These are phyloP conservation scores for Hypoxylon sp. DNA, from an alignment of 2,329 filamentous ascomycete genomes.

Conservation along the genomic window DNA sequence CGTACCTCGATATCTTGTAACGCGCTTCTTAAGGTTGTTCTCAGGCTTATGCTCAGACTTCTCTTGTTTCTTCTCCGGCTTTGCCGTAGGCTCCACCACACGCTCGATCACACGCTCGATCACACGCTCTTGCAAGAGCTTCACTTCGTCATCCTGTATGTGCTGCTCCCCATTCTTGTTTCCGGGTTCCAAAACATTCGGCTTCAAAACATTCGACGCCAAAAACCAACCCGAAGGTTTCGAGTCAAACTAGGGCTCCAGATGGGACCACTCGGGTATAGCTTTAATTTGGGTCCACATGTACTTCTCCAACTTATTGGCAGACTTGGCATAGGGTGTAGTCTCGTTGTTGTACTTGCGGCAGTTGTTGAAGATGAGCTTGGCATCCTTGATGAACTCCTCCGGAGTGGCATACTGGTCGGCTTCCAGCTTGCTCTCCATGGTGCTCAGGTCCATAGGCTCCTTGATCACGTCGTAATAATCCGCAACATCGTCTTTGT, in stretches of 20 bases:
- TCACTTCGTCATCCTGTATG: too few species aligned
- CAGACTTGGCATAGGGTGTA: slow-evolving; percentile 94
- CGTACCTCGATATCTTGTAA: too few species aligned
- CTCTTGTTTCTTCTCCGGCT: too few species aligned
- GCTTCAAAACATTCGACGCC: too few species aligned
- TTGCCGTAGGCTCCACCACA: too few species aligned
- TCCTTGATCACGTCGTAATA: slow-evolving; percentile 99
- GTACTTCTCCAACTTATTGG: slow-evolving; percentile 91
- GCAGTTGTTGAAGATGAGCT: slow-evolving; percentile 93
- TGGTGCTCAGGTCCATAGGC: slow-evolving; percentile 95
- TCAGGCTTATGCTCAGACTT: background rate
- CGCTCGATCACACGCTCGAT: too few species aligned
- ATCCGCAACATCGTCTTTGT: slow-evolving; percentile 95
- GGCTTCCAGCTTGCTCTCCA: slow-evolving; percentile 95
- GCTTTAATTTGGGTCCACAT: slow-evolving; percentile 95
- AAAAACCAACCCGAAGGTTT: background rate
- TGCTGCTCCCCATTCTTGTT: too few species aligned
- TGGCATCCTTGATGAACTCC: slow-evolving; percentile 90
- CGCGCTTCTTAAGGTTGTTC: too few species aligned
- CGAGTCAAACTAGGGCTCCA: slow-evolving; percentile 58
- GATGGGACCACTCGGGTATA: slow-evolving; percentile 89
- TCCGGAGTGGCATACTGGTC: slow-evolving; percentile 92
- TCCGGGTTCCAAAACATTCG: too few species aligned
- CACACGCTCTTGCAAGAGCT: too few species aligned
- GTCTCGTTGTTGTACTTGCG: slow-evolving; percentile 96